Evolutionary conservation across 352 stramenopile genomes (phyloP), one percentile per base, ranked within the genome.

Genomic region (Phytophthora aleatoria): DNA sequence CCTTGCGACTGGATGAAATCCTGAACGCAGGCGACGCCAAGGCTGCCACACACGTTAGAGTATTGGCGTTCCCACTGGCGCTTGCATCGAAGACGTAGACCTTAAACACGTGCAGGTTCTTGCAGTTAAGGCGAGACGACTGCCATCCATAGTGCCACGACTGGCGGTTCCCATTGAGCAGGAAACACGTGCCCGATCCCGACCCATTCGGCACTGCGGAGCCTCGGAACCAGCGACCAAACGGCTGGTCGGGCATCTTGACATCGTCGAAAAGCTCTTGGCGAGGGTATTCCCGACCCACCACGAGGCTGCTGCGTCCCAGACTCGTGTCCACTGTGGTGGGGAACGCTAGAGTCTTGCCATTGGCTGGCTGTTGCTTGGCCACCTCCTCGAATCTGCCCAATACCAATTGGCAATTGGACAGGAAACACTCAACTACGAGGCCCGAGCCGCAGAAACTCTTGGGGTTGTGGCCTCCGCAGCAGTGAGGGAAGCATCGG

Each of bases 81-180:
- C 61, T 74, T 3, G 75, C 30, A 44, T 75, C 67, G 64, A 91
- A 91, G 26, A 86, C 71, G 56, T 88, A 90, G 43, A 92, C 80
- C 31, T 85, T 81, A 57, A 94, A 94, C 10, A 90, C 83, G 68
- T 94, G 86, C 54, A 91, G 60, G 44, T 92, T 91, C 63, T 94
- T 92, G 73, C 83, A 92, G 60, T 94, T 94, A 15, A 94, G 76
- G 1, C 86, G 75, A 27, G 86, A 94, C 3, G 86, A 94, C 50
- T 90, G 83, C 86, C 86, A 94, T 12, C 86, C 86, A 53, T 94
- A 94, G 66, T 94, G 86, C 86, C 86, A 94, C 50, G 83, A 94
- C 66, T 92, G 83, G 41, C 86, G 86, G 65, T 94, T 92, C 33
- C 86, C 86, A 63, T 94, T 94, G 51, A 94, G 71, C 48, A 91